These are phyloP conservation scores for Xylaria palmicola DNA, from an alignment of 495 filamentous ascomycete genomes.

Conservation along the genomic window DNA sequence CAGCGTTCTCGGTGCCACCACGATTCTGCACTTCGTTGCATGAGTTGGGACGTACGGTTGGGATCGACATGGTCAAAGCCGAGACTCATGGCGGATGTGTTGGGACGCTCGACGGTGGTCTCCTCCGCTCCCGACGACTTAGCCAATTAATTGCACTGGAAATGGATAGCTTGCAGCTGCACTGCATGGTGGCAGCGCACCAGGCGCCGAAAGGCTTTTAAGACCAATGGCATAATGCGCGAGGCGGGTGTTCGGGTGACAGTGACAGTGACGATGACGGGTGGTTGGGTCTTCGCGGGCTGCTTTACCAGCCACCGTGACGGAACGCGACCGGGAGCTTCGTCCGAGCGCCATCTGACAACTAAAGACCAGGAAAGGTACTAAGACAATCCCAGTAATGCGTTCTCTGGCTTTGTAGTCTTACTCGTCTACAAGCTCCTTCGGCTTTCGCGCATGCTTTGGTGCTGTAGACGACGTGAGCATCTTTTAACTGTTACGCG, in stretches of 20 bases:
- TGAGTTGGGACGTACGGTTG: conserved; percentile 21
- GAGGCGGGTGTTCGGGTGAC: conserved; percentile 16
- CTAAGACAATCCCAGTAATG: neutral
- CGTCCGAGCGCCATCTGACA: neutral
- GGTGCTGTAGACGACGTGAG: no score
- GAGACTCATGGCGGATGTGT: conserved; percentile 18
- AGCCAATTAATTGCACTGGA: conserved; percentile 3
- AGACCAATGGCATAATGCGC: conserved; percentile 17
- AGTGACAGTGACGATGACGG: conserved; percentile 14
- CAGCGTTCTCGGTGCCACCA: neutral
- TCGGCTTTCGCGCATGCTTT: neutral
- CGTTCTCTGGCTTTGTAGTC: neutral
- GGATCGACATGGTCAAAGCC: conserved; percentile 30
- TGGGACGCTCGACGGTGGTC: neutral
- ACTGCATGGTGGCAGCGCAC: conserved; percentile 8
- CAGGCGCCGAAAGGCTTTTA: conserved; percentile 14
- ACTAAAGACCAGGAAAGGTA: neutral
- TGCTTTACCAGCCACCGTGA: conserved; percentile 13
- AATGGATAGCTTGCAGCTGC: neutral
- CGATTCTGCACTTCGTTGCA: no score
- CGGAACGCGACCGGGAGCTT: neutral
- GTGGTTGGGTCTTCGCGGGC: conserved; percentile 13
- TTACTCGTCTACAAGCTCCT: neutral
- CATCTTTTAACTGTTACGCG: no score
- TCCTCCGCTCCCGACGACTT: conserved; percentile 6